phyloP scores from a whole-genome alignment of 2,329 filamentous ascomycete species.

The Penicillium expansum region DNA sequence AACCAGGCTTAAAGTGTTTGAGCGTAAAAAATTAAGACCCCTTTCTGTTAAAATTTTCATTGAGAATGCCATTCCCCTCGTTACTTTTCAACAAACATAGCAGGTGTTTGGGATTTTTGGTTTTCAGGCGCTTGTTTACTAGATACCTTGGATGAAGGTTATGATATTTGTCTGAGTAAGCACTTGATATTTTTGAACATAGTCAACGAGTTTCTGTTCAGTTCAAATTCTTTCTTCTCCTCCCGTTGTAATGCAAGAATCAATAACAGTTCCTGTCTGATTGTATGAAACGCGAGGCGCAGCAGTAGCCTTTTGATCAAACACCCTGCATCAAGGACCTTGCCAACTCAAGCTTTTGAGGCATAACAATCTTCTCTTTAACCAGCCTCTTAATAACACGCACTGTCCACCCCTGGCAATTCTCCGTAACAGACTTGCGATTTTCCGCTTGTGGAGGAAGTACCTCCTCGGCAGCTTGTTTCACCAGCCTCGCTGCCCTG shows the following conservation, averaged over 20 bases:
- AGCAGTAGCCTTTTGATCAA: not conserved
- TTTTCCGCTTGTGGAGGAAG: constrained; percentile 18
- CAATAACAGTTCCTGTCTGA: too few relatives aligned
- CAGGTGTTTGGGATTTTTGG: not conserved
- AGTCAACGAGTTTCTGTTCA: constrained; percentile 7
- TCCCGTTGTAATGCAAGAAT: not conserved
- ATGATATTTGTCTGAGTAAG: constrained; percentile 19
- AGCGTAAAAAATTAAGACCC: not conserved
- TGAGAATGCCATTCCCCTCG: not conserved
- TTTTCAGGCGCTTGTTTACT: constrained; percentile 8
- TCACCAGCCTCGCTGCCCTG: constrained; percentile 14
- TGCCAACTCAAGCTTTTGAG: constrained; percentile 20
- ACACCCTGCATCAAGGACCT: constrained; percentile 21
- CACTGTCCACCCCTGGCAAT: constrained; percentile 26
- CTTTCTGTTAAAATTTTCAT: not conserved
- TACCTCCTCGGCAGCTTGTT: constrained; percentile 20
- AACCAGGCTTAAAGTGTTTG: constrained; percentile 44
- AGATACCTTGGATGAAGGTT: constrained; percentile 10
- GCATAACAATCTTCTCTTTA: constrained; percentile 19
- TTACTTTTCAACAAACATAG: constrained; percentile 15
- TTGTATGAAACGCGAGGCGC: not conserved
- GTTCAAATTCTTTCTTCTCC: not conserved
- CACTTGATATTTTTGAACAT: constrained; percentile 22
- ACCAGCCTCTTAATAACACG: constrained; percentile 25
- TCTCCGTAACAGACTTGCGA: constrained; percentile 21